Conservation (phyloP, 768 basidiomycete species). For the Gelatoporia subvermispora region DNA sequence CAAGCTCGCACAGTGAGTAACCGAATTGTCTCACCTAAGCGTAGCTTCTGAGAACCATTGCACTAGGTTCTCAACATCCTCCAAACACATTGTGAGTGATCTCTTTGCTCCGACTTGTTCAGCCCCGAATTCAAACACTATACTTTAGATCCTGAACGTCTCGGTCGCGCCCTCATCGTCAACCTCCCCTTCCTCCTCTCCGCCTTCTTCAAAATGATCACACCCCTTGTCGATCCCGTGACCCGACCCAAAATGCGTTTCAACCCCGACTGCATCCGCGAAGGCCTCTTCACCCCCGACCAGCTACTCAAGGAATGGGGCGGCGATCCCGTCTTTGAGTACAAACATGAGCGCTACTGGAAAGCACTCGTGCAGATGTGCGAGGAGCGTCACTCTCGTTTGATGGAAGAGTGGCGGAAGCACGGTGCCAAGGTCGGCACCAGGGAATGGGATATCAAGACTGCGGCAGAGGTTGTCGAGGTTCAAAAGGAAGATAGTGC, state of each 20-base stretch:
- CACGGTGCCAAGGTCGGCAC: constrained; percentile 68
- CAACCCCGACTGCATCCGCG: constrained; percentile 62
- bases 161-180: constrained; percentile 67
- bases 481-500: not conserved
- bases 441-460: constrained; percentile 78
- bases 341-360: constrained; percentile 76
- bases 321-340: constrained; percentile 63
- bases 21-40: not conserved
- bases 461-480: constrained; percentile 6
- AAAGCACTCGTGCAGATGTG: constrained; percentile 52
- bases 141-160: constrained; percentile 64
- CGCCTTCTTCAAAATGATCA: constrained; percentile 73
- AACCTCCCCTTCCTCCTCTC: constrained; percentile 79
- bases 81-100: constrained; percentile 55
- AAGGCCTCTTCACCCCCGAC: constrained; percentile 62
- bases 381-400: constrained; percentile 41
- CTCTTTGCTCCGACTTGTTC: not conserved
- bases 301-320: constrained; percentile 74
- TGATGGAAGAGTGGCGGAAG: constrained; percentile 59
- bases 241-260: constrained; percentile 74
- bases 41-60: not conserved
- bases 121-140: not conserved
- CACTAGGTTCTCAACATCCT: constrained; percentile 43
- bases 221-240: constrained; percentile 79
- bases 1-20: constrained; percentile 32